Evolutionary conservation across 805 yeast species (phyloP).

Genomic region (Yarrowia sp.): DNA sequence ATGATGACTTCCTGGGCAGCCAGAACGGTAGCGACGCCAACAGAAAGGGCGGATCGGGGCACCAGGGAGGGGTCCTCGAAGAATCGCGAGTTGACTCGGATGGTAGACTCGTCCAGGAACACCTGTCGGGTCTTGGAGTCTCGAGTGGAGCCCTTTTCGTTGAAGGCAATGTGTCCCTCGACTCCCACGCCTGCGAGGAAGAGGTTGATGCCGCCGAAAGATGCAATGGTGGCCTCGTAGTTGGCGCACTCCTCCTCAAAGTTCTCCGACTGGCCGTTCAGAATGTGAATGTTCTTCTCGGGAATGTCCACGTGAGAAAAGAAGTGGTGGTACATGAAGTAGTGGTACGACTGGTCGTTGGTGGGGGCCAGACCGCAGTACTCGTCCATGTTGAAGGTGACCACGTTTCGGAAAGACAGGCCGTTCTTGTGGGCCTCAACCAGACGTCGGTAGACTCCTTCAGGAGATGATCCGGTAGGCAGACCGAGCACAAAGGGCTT

Average conservation of each 20-base stretch:
- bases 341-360: slow-evolving; percentile 61
- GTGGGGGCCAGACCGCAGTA: slow-evolving; percentile 59
- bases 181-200: slow-evolving; percentile 68
- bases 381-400: slow-evolving; percentile 70
- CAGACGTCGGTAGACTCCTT: slow-evolving; percentile 58
- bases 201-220: slow-evolving; percentile 59
- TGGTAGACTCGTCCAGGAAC: slow-evolving; percentile 57
- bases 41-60: slow-evolving; percentile 60
- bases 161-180: slow-evolving; percentile 67
- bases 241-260: slow-evolving; percentile 56
- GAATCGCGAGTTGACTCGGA: slow-evolving; percentile 61
- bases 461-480: slow-evolving; percentile 70
- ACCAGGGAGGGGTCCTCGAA: slow-evolving; percentile 58
- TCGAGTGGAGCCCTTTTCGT: slow-evolving; percentile 61
- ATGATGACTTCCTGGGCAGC: slow-evolving; percentile 61
- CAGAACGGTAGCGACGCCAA: slow-evolving; percentile 64
- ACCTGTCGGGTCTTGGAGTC: slow-evolving; percentile 58
- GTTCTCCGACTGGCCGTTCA: slow-evolving; percentile 60
- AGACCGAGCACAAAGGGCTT: slow-evolving; percentile 61
- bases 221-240: slow-evolving; percentile 59
- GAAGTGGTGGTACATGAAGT: slow-evolving; percentile 63
- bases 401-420: slow-evolving; percentile 59
- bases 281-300: slow-evolving; percentile 59
- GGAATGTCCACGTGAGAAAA: slow-evolving; percentile 64
- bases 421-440: slow-evolving; percentile 56